Evolutionary conservation across 768 basidiomycete genomes (phyloP).

Genomic region (Leccinum longicurvipes): DNA sequence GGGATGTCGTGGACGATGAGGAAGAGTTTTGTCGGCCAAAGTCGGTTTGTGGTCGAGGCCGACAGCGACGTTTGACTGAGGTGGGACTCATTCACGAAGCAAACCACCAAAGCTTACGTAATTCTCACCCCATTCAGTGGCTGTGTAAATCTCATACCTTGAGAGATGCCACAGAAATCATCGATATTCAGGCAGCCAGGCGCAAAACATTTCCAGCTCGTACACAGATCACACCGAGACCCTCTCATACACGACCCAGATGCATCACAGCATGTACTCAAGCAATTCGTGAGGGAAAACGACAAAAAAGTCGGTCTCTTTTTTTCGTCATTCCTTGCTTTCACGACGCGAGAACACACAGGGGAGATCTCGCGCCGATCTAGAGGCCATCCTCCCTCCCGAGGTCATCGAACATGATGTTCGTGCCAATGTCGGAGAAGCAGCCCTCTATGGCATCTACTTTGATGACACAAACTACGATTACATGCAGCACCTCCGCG

Average conservation of each 20-base stretch:
- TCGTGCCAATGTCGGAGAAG: constrained; percentile 75
- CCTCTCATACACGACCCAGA: constrained; percentile 93
- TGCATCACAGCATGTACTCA: constrained; percentile 85
- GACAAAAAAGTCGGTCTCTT: constrained; percentile 50
- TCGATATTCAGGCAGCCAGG: constrained; percentile 90
- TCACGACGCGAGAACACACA: constrained; percentile 30
- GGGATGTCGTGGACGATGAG: background rate
- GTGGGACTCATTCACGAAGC: constrained; percentile 18
- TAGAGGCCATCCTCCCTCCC: constrained; percentile 56
- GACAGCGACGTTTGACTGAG: constrained; percentile 18
- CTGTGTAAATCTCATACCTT: background rate
- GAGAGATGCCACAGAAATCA: constrained; percentile 72
- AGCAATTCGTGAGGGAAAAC: constrained; percentile 73
- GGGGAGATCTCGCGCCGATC: constrained; percentile 81
- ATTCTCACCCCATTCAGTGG: constrained; percentile 7
- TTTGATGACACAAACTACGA: constrained; percentile 97
- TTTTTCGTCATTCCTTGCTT: background rate
- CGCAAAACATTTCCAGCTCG: constrained; percentile 92
- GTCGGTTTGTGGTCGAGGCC: constrained; percentile 19
- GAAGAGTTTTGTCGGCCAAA: constrained; percentile 6
- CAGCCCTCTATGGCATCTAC: constrained; percentile 83
- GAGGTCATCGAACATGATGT: constrained; percentile 47
- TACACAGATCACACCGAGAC: constrained; percentile 93
- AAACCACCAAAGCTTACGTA: constrained; percentile 32
- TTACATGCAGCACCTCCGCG: constrained; percentile 94